phyloP scores from a whole-genome alignment of 225 moss, liverwort and hornwort species.

The Straminergon stramineum region DNA sequence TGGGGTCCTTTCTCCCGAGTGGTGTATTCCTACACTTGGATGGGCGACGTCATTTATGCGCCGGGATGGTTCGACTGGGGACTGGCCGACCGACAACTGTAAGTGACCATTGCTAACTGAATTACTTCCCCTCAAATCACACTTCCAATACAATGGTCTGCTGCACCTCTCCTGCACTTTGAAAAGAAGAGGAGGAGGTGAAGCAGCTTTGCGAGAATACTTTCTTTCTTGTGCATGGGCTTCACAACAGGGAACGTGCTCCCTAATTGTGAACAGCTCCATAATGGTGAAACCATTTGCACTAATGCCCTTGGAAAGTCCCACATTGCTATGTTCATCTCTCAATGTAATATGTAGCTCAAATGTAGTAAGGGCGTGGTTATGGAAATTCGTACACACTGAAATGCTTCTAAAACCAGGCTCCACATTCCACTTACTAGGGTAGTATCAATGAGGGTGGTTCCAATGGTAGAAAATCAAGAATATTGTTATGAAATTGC shows the following conservation, averaged over 20 bases:
- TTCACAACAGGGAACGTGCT: background rate
- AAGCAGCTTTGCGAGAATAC: background rate
- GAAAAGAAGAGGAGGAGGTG: background rate
- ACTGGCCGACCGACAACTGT: slow-evolving; percentile 26
- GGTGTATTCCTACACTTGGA: slow-evolving; percentile 42
- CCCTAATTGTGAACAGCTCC: background rate
- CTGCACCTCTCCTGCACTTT: background rate
- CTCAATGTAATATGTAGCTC: background rate
- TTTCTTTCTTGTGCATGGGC: background rate
- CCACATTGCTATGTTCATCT: background rate
- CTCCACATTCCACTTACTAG: background rate
- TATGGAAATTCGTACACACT: background rate
- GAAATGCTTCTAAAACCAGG: background rate
- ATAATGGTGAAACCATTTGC: background rate
- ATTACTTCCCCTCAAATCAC: background rate
- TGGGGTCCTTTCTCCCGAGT: slow-evolving; percentile 48
- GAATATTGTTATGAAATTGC: background rate
- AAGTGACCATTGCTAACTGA: background rate
- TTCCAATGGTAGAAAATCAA: background rate
- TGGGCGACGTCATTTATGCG: slow-evolving; percentile 25
- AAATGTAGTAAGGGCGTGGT: background rate
- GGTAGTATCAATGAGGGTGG: background rate
- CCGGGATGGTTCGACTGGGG: slow-evolving; percentile 50
- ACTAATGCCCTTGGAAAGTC: background rate
- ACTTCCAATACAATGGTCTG: background rate